These are phyloP conservation scores for Rhizodiscina lignyota DNA, from an alignment of 495 filamentous ascomycete genomes.

Conservation along the genomic window DNA sequence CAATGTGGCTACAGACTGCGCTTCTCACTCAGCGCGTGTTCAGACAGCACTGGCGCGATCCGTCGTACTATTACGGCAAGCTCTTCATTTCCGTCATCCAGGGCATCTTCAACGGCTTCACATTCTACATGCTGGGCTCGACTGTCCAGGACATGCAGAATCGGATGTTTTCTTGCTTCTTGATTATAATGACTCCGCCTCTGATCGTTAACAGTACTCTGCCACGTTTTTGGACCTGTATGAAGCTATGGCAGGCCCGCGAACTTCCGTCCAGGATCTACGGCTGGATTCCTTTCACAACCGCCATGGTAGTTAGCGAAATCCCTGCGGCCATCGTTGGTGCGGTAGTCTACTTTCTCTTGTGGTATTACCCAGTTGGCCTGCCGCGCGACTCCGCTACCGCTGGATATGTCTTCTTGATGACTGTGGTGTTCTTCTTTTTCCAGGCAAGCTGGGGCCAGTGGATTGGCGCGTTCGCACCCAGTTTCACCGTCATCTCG, in stretches of 20 bases:
- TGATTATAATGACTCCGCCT: constrained; percentile 59
- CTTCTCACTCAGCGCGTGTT: constrained; percentile 51
- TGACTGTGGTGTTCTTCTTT: constrained; percentile 68
- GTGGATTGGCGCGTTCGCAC: constrained; percentile 71
- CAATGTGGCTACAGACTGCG: constrained; percentile 38
- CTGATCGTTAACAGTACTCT: constrained; percentile 59
- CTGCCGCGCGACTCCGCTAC: constrained; percentile 43
- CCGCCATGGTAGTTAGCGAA: constrained; percentile 59
- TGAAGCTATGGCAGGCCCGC: not conserved
- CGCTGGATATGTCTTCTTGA: constrained; percentile 70
- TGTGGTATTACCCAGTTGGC: constrained; percentile 71
- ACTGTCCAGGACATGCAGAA: constrained; percentile 58
- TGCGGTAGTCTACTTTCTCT: constrained; percentile 49
- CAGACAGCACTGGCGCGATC: constrained; percentile 51
- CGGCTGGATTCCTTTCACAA: constrained; percentile 68
- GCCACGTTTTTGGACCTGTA: constrained; percentile 48
- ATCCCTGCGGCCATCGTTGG: constrained; percentile 53
- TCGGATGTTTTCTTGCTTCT: constrained; percentile 62
- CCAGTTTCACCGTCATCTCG: constrained; percentile 62
- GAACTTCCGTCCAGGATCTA: constrained; percentile 24
- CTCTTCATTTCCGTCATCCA: constrained; percentile 53
- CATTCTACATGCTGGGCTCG: constrained; percentile 61
- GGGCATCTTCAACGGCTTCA: constrained; percentile 47
- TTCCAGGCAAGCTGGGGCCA: constrained; percentile 69
- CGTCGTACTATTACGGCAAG: constrained; percentile 61